Evolutionary conservation across 2,329 filamentous ascomycete genomes (phyloP), one percentile per base, ranked within the genome.

Genomic region (Truncatella angustata): DNA sequence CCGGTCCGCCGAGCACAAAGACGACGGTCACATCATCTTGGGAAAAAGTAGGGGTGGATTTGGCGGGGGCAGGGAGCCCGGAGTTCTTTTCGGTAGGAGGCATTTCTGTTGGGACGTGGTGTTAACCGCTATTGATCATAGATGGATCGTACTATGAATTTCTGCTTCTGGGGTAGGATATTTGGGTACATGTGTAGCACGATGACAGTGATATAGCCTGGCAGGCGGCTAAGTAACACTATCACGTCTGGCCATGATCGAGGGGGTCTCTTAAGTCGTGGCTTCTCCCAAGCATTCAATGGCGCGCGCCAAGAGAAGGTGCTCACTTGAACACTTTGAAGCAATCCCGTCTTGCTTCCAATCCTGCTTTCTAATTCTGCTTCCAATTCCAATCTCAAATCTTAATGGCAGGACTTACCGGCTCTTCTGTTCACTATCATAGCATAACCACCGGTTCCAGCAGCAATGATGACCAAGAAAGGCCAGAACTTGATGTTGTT

Each of bases 1-100:
- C 94, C 12, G 94, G 94, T 2, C 94, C 94, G 70, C 93, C 93
- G 56, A 99, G 91, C 57, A 97, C 91, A 77, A 96, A 97, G 71
- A 99, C 77, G 54, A 97, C 92, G n/a, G 91, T 94, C 28, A 95
- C 90, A 54, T 91, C 79, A 52, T 83, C 66, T 46, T 87, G 75
- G 53, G 83, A 86, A 80, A 96, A 97, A 65, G 84, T 84, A 4
- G 92, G 87, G 50, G 76, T 73, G 40, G 70, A 67, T 69, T 86
- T 87, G 56, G 74, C 68, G 26, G 80, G 77, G 58, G 76, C 73
- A 55, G 72, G 70, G 64, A 74, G 73, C 61, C 64, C 69, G 62
- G 70, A 70, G 58, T 73, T 70, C 56, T 67, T 65, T 54, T 64
- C 63, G 60, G 67, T 60, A 58, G 70, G 63, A 30, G 72, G 65